These are phyloP conservation scores for Batrachochytrium dendrobatidis DNA, from an alignment of 371 early-diverging fungal genomes.

Conservation along the genomic window DNA sequence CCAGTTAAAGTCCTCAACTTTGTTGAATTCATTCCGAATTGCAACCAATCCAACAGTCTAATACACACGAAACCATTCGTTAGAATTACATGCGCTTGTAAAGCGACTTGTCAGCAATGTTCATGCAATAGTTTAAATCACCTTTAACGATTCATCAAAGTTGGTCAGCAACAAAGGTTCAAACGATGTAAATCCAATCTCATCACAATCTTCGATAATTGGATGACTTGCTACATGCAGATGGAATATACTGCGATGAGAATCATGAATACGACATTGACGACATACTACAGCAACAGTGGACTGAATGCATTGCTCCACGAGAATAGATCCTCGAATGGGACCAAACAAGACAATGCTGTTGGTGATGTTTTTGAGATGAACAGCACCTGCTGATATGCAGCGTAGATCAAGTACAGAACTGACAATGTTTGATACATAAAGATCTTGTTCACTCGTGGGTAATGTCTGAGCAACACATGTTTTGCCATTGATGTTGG, in stretches of 20 bases:
- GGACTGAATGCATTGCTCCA: slow-evolving; percentile 53
- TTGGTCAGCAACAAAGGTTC: too few species aligned
- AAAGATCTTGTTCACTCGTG: slow-evolving; percentile 38
- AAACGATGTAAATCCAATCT: slow-evolving; percentile 50
- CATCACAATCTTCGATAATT: slow-evolving; percentile 68
- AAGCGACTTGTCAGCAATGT: too few species aligned
- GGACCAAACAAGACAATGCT: slow-evolving; percentile 54
- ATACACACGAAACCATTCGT: too few species aligned
- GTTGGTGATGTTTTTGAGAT: slow-evolving; percentile 54
- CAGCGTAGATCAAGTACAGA: slow-evolving; percentile 51
- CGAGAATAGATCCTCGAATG: slow-evolving; percentile 58
- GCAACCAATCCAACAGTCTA: background rate
- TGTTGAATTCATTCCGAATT: slow-evolving; percentile 41
- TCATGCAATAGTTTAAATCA: too few species aligned
- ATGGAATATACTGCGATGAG: slow-evolving; percentile 47
- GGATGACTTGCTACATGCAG: slow-evolving; percentile 64
- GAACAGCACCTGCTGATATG: slow-evolving; percentile 49
- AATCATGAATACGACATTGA: slow-evolving; percentile 74
- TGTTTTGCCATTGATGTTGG: background rate
- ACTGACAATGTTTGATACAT: slow-evolving; percentile 40
- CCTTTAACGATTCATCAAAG: too few species aligned
- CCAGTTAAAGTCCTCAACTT: slow-evolving; percentile 84
- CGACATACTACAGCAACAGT: slow-evolving; percentile 58
- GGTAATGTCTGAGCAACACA: background rate
- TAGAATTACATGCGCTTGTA: too few species aligned